Evolutionary conservation across 2,329 filamentous ascomycete species (phyloP), one percentile per base, ranked within the genome.

Genomic region (Colletotrichum shisoi): DNA sequence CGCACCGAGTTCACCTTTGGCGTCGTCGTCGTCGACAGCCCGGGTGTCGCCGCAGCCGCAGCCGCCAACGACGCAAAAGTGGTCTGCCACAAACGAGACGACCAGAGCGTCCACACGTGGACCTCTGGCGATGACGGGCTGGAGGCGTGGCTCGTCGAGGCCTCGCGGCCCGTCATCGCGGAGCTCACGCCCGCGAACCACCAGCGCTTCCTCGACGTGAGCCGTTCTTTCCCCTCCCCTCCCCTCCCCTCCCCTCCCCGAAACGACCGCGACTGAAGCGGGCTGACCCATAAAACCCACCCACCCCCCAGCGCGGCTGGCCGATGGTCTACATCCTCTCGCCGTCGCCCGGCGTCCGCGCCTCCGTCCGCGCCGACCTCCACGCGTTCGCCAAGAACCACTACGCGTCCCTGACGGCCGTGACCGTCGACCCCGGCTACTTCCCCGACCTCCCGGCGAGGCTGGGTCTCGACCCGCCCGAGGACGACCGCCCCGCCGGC

Each of bases 281-380:
- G 2, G 11, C 70, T 67, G n/a, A 63, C 37, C 11, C 27, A 8
- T n/a, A 31, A 31, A 52, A 1, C 24, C 24, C 24, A 27, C 24
- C 34, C 21, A 9, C 62, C 73, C 62, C 73, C 7, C 15, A 67
- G 66, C 76, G 75, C 49, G 76, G 73, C 21, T 77, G 73, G 73
- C 74, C 78, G 6, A 79, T 79, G 70, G 72, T 80, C 49, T 80
- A 79, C 68, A 68, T 80, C 54, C 78, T 80, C 63, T 74, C 75
- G 8, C 53, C 68, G 5, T 76, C 74, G 27, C 72, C 74, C 39
- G 31, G 61, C 6, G 72, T 75, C 39, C 74, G 78, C 0, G 69
- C 75, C 13, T 57, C 70, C 19, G 71, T 79, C 12, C 74, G 77
- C 9, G 59, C 67, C 21, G 66, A 69, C 7, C 68, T 80, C 11